Evolutionary conservation across 805 yeast species (phyloP), one percentile per base, ranked within the genome.

Genomic region (Schwanniomyces pseudopolymorphus): DNA sequence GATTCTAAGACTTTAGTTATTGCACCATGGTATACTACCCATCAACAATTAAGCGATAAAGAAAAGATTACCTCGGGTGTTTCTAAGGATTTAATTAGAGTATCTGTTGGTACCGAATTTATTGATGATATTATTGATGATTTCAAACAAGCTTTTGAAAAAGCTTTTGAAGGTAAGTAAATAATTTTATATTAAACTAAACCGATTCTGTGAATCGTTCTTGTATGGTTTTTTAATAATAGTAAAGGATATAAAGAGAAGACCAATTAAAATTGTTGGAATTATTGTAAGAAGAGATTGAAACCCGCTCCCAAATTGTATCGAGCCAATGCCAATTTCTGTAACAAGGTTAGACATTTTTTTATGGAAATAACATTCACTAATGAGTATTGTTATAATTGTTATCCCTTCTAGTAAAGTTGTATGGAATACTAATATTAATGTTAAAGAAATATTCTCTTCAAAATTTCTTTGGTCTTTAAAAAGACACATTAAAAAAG

Each of bases 1-100:
- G 99, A 92, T 63, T 84, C 92, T 42, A 94, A 92, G 75, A 89
- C 98, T 39, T 79, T 92, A 64, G 96, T 92, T 48, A 92, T 92
- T 67, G 91, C 97, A 45, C 99, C 99, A 54, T 91, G 85, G 78
- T 89, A 80, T 70, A 94, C 98, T 35, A 92, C 98, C 21, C 99
- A 92, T 70, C 91, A 89, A 66, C 98, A 94, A 74, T 79, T 92
- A 61, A 68, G 74, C 36, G 89, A 87, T 39, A 87, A 83, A 54
- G 97, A 89, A 74, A 89, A 88, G 72, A 46, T 70, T 36, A 82
- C 85, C 11, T 77, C 95, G 42, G 97, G 97, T 69, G 97, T 92
- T 47, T 80, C 94, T 46, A 84, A 86, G 58, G 97, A 89, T 55
- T 79, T 89, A 61, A 83, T 92, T 58, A 85, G 99, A 74, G 85